phyloP scores from a whole-genome alignment of 345 rosid species.

The Pistacia atlantica region DNA sequence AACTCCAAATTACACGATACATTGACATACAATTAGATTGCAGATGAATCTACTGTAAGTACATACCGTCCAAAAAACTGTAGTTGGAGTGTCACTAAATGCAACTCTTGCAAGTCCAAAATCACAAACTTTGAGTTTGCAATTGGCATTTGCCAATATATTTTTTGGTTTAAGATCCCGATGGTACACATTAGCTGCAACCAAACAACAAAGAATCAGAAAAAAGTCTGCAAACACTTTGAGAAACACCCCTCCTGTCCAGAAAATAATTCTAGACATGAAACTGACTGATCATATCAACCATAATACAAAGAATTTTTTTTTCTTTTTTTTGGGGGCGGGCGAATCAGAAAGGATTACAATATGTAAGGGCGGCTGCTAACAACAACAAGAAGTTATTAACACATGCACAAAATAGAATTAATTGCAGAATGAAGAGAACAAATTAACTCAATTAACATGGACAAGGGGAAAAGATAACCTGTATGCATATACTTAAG shows the following conservation, averaged over 20 bases:
- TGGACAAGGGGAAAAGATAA: slow-evolving; percentile 17
- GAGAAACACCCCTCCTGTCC: background rate
- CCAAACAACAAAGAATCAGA: slow-evolving; percentile 25
- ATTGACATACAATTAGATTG: background rate
- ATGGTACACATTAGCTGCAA: slow-evolving; percentile 92
- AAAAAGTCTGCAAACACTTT: slow-evolving; percentile 11
- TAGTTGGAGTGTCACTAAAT: slow-evolving; percentile 83
- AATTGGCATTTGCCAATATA: slow-evolving; percentile 94
- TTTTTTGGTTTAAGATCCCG: slow-evolving; percentile 99
- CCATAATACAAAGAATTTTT: background rate
- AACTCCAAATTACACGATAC: background rate
- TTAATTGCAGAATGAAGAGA: background rate
- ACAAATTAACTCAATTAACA: background rate
- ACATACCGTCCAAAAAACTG: slow-evolving; percentile 92
- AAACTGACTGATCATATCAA: background rate
- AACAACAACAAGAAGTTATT: background rate
- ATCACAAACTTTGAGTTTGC: slow-evolving; percentile 95
- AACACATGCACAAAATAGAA: background rate
- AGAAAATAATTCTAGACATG: background rate
- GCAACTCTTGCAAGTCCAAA: slow-evolving; percentile 97
- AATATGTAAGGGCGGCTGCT: background rate
- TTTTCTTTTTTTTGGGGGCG: too few relatives aligned
- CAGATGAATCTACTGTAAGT: slow-evolving; percentile 8
- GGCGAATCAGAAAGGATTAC: background rate
- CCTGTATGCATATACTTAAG: slow-evolving; percentile 98